These are phyloP conservation scores for Verticillium alfalfae DNA, from an alignment of 2,329 filamentous ascomycete genomes.

Conservation along the genomic window DNA sequence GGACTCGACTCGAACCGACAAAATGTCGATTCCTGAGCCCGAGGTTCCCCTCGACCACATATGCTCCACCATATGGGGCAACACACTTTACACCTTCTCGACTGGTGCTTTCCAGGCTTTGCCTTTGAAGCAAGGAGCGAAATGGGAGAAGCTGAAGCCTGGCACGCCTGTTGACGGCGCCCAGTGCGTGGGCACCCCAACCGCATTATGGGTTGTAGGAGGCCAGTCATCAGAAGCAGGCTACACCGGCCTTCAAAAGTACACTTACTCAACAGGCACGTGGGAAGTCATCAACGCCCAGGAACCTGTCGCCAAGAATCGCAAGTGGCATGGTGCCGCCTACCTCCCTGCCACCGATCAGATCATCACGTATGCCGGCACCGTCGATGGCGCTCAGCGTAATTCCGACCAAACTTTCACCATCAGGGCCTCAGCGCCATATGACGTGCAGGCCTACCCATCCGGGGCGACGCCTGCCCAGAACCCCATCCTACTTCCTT, in stretches of 20 bases:
- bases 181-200: slow-evolving; percentile 67
- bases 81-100: slow-evolving; percentile 82
- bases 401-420: slow-evolving; percentile 71
- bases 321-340: slow-evolving; percentile 67
- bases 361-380: slow-evolving; percentile 78
- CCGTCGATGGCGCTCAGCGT: slow-evolving; percentile 49
- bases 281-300: slow-evolving; percentile 43
- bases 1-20: slow-evolving; percentile 6
- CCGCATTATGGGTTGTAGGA: slow-evolving; percentile 76
- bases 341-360: slow-evolving; percentile 66
- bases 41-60: slow-evolving; percentile 65
- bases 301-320: slow-evolving; percentile 56
- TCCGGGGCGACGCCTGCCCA: slow-evolving; percentile 57
- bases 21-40: slow-evolving; percentile 70
- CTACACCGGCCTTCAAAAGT: slow-evolving; percentile 73
- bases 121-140: slow-evolving; percentile 58
- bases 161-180: slow-evolving; percentile 69
- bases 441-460: slow-evolving; percentile 52
- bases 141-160: slow-evolving; percentile 63
- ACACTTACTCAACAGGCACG: slow-evolving; percentile 45
- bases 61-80: slow-evolving; percentile 76
- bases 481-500: slow-evolving; percentile 68
- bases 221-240: slow-evolving; percentile 48
- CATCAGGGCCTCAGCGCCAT: slow-evolving; percentile 61
- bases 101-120: slow-evolving; percentile 70